Evolutionary conservation across 805 yeast species (phyloP), one percentile per base, ranked within the genome.

Genomic region (Kodamaea fukazawae): DNA sequence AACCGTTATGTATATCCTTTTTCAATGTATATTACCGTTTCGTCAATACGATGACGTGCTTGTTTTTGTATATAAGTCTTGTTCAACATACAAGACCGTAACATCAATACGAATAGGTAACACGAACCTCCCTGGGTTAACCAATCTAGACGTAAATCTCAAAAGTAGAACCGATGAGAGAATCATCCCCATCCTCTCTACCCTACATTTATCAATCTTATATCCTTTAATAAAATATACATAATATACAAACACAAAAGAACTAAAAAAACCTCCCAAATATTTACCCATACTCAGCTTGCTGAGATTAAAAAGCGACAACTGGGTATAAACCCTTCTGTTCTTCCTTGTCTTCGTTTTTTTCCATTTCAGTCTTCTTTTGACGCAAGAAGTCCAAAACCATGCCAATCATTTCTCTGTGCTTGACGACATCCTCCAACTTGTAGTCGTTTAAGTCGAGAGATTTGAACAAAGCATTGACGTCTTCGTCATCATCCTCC

Each of bases 291-390:
- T 20, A 6, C 23, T 20, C 23, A 20, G 23, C 34, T 4, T 16
- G 26, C 25, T 15, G 34, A 12, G 26, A 18, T 46, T 56, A 68
- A 45, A 68, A 68, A 16, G 71, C 71, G 34, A 70, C 54, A 34
- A 69, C 67, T 23, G 74, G 74, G 45, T 69, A 69, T 42, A 68
- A 55, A 29, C 55, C 53, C 23, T 43, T 45, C 37, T 42, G 38
- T 44, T 42, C 38, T 14, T 44, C 44, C n/a, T 27, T 32, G 34
- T 25, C 30, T 26, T 41, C 43, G 15, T 43, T 32, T 7, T 15
- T 36, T 34, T 16, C 27, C 36, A 28, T 14, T 26, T 27, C 34
- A 27, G 36, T 36, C 13, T 33, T 14, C 40, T 45, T 49, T 47
- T 47, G 36, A 42, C 49, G 29, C 45, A 69, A 60, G 47, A 55